Percentiles rank a stretch among this genome's conserved stretches.
phyloP scores from a whole-genome alignment of 257 asterid species.

The Anisodus tanguticus region DNA sequence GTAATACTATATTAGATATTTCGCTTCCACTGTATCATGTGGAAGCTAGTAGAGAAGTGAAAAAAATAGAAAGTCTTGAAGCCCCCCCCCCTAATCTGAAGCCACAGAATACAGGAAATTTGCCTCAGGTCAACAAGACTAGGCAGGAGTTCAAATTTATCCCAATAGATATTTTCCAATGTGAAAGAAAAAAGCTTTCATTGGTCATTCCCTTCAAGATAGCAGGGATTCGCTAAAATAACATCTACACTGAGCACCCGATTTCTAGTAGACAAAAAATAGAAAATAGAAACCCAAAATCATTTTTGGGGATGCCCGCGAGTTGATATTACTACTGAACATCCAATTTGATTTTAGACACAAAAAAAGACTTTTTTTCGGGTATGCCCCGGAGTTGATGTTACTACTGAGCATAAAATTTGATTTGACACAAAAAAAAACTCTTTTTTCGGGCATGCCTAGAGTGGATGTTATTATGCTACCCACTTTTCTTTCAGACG shows the following conservation, averaged over 20 bases:
- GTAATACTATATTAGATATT: background rate
- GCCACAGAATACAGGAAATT: background rate
- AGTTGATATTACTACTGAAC: background rate
- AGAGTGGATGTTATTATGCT: background rate
- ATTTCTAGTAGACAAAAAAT: background rate
- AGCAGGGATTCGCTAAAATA: background rate
- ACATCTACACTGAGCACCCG: background rate
- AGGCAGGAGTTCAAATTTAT: background rate
- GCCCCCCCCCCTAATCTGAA: background rate
- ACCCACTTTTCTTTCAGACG: background rate
- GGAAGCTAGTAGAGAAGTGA: constrained; percentile 5
- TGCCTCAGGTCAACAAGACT: constrained; percentile 20
- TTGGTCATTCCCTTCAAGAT: background rate
- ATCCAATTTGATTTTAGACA: background rate
- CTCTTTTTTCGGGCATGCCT: background rate
- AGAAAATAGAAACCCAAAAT: background rate
- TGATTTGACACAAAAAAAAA: background rate
- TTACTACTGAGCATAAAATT: no score
- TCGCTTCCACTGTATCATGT: background rate
- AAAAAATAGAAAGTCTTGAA: background rate
- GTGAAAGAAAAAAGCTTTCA: constrained; percentile 19
- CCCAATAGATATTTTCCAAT: background rate
- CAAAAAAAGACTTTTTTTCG: background rate
- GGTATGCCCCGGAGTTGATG: background rate
- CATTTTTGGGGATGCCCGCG: background rate